Evolutionary conservation across 169 alveolate species (phyloP).

Genomic region (Theileria annulata): DNA sequence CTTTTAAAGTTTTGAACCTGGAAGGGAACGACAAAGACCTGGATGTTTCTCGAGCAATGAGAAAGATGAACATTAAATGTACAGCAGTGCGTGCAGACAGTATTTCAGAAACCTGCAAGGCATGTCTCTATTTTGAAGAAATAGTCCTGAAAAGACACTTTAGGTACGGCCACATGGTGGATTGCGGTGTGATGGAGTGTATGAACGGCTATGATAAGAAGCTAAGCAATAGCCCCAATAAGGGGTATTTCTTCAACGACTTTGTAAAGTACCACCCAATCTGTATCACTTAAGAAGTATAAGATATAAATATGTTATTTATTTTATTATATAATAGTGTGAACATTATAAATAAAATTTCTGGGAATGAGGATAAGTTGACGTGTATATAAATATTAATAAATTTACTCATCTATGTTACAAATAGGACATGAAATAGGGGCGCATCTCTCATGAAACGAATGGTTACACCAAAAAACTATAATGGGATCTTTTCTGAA

Average conservation of each 20-base stretch:
- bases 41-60: slow-evolving; percentile 1
- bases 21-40: neutral
- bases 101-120: slow-evolving; percentile 33
- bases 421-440: slow-evolving; percentile 42
- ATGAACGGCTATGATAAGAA: slow-evolving; percentile 58
- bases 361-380: no score
- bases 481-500: neutral
- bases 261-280: slow-evolving; percentile 48
- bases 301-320: neutral
- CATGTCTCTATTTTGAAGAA: slow-evolving; percentile 47
- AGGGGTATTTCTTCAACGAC: slow-evolving; percentile 32
- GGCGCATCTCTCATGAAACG: slow-evolving; percentile 53
- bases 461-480: slow-evolving; percentile 61
- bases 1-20: slow-evolving; percentile 2
- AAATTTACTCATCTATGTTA: slow-evolving; percentile 6
- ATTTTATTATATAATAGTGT: neutral
- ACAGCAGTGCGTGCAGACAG: slow-evolving; percentile 35
- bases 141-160: slow-evolving; percentile 43
- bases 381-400: neutral
- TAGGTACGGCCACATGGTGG: slow-evolving; percentile 51
- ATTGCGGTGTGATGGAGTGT: slow-evolving; percentile 43
- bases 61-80: slow-evolving; percentile 26
- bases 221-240: slow-evolving; percentile 6
- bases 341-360: neutral
- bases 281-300: slow-evolving; percentile 19